These are phyloP conservation scores for Cystofilobasidium capitatum DNA, from an alignment of 768 basidiomycete species.

Conservation along the genomic window DNA sequence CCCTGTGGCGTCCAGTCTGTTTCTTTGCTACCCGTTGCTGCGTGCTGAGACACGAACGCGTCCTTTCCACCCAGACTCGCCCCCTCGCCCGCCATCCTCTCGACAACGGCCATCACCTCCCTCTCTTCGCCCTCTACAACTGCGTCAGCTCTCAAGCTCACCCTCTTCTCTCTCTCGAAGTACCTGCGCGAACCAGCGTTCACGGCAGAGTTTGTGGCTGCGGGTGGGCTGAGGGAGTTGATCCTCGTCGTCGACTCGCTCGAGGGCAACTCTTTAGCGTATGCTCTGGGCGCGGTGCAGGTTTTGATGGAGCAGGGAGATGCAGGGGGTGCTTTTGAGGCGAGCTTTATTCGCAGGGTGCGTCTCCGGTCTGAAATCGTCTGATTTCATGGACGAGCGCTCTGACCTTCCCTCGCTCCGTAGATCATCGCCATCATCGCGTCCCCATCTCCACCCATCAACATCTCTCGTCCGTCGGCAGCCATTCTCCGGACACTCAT, in stretches of 20 bases:
- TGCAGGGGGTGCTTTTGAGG: slow-evolving; percentile 54
- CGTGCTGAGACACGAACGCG: slow-evolving; percentile 12
- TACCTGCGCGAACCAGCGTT: slow-evolving; percentile 56
- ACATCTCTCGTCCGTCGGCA: slow-evolving; percentile 83
- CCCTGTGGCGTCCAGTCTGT: no score
- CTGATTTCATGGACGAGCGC: no score
- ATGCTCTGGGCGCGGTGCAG: slow-evolving; percentile 74
- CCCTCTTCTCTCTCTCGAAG: slow-evolving; percentile 68
- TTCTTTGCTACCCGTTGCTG: no score
- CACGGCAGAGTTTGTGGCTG: slow-evolving; percentile 62
- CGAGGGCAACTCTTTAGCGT: slow-evolving; percentile 78
- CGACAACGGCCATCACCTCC: neutral
- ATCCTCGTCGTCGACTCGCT: slow-evolving; percentile 56
- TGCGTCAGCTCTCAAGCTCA: slow-evolving; percentile 48
- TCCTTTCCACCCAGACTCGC: slow-evolving; percentile 49
- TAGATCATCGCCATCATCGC: slow-evolving; percentile 60
- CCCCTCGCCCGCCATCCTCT: slow-evolving; percentile 56
- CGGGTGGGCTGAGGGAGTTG: slow-evolving; percentile 61
- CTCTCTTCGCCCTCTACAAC: slow-evolving; percentile 6
- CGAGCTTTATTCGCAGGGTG: slow-evolving; percentile 51
- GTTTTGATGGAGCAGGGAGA: slow-evolving; percentile 71
- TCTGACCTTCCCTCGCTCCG: no score
- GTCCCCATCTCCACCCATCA: slow-evolving; percentile 65
- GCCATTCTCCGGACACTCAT: slow-evolving; percentile 58
- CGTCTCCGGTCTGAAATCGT: no score